Percentiles rank a stretch among this genome's conserved stretches.
Evolutionary conservation across 164 flowering plant species (phyloP).

Genomic region (Annona squamosa): DNA sequence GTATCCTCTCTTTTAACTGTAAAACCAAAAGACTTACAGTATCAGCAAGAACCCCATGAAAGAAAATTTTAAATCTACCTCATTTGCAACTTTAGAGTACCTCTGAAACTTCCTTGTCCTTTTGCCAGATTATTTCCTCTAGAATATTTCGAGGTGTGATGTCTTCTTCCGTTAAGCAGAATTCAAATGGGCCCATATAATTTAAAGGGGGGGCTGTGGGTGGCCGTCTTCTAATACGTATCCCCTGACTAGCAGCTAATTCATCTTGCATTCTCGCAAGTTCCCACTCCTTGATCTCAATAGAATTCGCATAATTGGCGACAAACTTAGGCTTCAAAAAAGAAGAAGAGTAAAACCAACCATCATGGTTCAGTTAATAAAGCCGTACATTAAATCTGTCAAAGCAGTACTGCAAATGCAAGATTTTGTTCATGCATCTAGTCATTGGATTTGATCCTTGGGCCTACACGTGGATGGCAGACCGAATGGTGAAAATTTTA

Average conservation of each 20-base stretch:
- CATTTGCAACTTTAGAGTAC: slow-evolving; percentile 17
- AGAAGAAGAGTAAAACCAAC: no score
- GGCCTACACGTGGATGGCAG: no score
- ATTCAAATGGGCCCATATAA: slow-evolving; percentile 87
- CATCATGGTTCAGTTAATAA: no score
- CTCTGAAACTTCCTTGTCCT: slow-evolving; percentile 66
- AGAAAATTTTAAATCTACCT: no score
- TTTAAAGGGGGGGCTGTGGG: slow-evolving; percentile 75
- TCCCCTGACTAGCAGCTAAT: slow-evolving; percentile 68
- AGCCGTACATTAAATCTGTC: no score
- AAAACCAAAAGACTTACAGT: neutral
- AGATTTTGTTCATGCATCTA: no score
- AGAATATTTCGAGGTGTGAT: slow-evolving; percentile 86
- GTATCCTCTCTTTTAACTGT: slow-evolving; percentile 61
- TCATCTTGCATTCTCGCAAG: slow-evolving; percentile 51
- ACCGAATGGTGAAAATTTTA: no score
- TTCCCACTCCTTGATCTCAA: slow-evolving; percentile 74
- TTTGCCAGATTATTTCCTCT: slow-evolving; percentile 93
- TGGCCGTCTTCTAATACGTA: slow-evolving; percentile 73
- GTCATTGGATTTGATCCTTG: no score
- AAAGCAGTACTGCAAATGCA: no score
- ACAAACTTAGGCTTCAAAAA: no score
- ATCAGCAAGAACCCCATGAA: no score
- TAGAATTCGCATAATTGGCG: slow-evolving; percentile 11
- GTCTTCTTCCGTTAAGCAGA: slow-evolving; percentile 65